Percentiles rank a stretch among this genome's conserved stretches.
phyloP scores from a whole-genome alignment of 148 eudicot genomes.

The Diospyros lotus region DNA sequence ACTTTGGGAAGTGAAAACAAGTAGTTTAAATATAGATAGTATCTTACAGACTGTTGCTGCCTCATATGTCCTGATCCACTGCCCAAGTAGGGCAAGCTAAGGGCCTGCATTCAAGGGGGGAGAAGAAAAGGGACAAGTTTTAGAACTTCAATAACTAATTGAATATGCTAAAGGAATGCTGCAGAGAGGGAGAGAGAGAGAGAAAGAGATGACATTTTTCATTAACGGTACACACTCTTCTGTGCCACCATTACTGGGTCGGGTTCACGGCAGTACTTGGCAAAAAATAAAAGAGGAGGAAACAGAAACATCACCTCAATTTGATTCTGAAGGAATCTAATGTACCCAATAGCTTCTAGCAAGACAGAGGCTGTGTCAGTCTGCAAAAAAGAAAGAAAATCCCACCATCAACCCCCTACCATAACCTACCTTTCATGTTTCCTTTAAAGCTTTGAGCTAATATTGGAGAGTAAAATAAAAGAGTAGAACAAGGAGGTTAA shows the following conservation, averaged over 20 bases:
- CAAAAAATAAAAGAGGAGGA: neutral
- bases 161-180: constrained; percentile 24
- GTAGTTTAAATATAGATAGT: neutral
- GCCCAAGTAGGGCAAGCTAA: constrained; percentile 76
- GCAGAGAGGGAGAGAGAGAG: too few species aligned
- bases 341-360: constrained; percentile 81
- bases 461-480: too few species aligned
- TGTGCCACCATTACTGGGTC: neutral
- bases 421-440: too few species aligned
- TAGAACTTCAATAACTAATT: constrained; percentile 11
- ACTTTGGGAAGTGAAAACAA: constrained; percentile 26
- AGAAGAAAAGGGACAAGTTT: constrained; percentile 4
- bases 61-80: constrained; percentile 40
- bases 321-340: constrained; percentile 86
- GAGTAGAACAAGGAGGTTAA: too few species aligned
- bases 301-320: constrained; percentile 61
- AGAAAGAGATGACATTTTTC: too few species aligned
- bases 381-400: constrained; percentile 45
- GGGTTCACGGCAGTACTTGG: neutral
- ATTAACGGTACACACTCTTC: too few species aligned
- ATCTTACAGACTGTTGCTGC: constrained; percentile 58
- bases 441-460: too few species aligned
- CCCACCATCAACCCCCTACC: neutral
- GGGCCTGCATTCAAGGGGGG: constrained; percentile 63
- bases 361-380: constrained; percentile 97